Conservation (phyloP, 1,284 basidiomycete species). For the Rhodotorula sp. region DNA sequence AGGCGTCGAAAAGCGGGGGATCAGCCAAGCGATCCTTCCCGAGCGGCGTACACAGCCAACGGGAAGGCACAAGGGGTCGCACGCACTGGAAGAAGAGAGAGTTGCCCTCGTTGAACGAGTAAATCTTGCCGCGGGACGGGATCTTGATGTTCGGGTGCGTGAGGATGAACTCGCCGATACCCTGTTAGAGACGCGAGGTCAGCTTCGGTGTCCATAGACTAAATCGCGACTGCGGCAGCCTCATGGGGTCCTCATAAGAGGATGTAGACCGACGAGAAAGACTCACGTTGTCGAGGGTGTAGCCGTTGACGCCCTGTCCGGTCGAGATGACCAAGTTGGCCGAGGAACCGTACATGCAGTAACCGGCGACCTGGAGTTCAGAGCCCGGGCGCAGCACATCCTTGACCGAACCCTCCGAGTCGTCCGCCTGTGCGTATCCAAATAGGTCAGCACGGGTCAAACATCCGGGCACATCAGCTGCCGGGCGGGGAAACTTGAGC, state of each 20-base stretch:
- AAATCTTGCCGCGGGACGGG: constrained; percentile 93
- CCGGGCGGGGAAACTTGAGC: no score
- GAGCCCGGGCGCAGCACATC: constrained; percentile 91
- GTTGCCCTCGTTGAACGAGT: constrained; percentile 58
- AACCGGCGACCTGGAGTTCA: constrained; percentile 38
- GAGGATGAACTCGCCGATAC: constrained; percentile 96
- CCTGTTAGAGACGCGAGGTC: constrained; percentile 40
- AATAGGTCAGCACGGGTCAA: constrained; percentile 46
- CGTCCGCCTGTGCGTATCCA: constrained; percentile 60
- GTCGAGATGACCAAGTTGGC: constrained; percentile 96
- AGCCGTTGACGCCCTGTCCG: constrained; percentile 94
- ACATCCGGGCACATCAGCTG: not conserved
- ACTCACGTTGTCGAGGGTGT: constrained; percentile 82
- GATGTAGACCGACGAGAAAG: not conserved
- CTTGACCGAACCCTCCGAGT: constrained; percentile 69
- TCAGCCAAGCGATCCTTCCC: no score
- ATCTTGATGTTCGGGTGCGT: constrained; percentile 97
- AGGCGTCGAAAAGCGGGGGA: no score
- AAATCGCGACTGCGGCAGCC: not conserved
- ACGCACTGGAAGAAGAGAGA: constrained; percentile 7
- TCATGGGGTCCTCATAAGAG: no score
- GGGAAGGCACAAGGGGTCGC: not conserved
- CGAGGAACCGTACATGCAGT: constrained; percentile 86
- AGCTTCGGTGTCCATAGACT: not conserved
- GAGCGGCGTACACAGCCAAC: no score